Conservation (phyloP, 2,329 filamentous ascomycete species). For the Pseudofabraea citricarpa region DNA sequence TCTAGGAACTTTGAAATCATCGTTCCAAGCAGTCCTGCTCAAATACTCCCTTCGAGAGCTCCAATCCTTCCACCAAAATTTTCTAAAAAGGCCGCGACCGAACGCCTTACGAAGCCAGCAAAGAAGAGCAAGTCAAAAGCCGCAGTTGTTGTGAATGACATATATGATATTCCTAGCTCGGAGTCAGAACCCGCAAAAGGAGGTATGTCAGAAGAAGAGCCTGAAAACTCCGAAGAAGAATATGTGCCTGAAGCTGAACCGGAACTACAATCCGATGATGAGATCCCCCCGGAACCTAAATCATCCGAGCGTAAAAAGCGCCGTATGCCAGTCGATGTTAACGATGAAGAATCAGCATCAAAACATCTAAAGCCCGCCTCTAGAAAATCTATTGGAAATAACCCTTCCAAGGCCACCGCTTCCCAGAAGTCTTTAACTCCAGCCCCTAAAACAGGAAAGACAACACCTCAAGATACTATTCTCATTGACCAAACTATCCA, state of each 20-base stretch:
- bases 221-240: neutral
- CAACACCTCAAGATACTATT: slow-evolving; percentile 3
- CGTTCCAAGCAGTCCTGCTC: neutral
- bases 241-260: neutral
- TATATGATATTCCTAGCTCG: neutral
- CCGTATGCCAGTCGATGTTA: neutral
- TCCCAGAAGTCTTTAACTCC: neutral
- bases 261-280: neutral
- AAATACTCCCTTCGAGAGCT: no score
- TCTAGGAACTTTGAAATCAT: neutral
- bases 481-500: slow-evolving; percentile 28
- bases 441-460: neutral
- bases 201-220: neutral
- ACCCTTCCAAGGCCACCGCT: neutral
- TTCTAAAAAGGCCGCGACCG: neutral
- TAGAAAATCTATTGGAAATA: neutral
- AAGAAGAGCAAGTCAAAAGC: neutral
- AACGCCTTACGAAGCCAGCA: neutral
- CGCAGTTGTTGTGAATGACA: neutral
- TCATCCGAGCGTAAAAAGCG: neutral
- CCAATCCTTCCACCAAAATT: neutral
- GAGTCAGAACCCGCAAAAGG: neutral
- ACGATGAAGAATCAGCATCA: neutral
- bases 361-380: neutral
- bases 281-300: neutral